Evolutionary conservation across 352 stramenopile species (phyloP).

Genomic region (Globisporangium viniferum): DNA sequence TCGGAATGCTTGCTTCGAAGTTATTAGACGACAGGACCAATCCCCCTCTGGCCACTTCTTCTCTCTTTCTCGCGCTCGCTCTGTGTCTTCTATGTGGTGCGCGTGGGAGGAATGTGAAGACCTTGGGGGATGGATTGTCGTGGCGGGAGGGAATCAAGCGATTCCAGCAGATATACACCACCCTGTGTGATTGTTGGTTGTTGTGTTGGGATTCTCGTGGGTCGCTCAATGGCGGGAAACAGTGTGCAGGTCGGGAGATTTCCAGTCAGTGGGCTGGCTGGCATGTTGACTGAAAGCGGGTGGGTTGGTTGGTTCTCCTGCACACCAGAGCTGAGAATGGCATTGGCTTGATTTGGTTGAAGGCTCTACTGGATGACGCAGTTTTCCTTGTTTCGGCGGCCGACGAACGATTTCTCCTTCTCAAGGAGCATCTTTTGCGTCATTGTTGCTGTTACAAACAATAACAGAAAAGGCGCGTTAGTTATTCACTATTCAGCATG

Average conservation of each 20-base stretch:
- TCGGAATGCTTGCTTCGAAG: constrained; percentile 1
- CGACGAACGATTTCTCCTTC: constrained; percentile 69
- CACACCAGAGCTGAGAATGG: neutral
- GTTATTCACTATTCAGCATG: neutral
- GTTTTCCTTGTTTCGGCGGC: constrained; percentile 77
- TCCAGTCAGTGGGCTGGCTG: neutral
- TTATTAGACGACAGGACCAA: neutral
- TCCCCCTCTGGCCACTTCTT: neutral
- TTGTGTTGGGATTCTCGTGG: constrained; percentile 4
- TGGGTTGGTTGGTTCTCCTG: neutral
- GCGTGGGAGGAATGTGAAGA: neutral
- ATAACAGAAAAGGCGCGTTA: neutral
- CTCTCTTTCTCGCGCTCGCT: neutral
- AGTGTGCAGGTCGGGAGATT: constrained; percentile 7
- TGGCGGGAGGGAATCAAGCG: neutral
- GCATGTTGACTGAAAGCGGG: neutral
- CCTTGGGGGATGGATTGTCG: neutral
- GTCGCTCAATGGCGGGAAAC: constrained; percentile 1
- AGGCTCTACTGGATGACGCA: constrained; percentile 58
- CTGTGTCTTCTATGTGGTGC: constrained; percentile 12
- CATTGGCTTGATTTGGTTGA: neutral
- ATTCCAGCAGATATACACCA: constrained; percentile 12
- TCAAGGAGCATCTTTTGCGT: constrained; percentile 80
- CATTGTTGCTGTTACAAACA: constrained; percentile 40
- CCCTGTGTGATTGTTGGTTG: constrained; percentile 1